Evolutionary conservation across 768 basidiomycete species (phyloP).

Genomic region (Rhodotorula paludigena): DNA sequence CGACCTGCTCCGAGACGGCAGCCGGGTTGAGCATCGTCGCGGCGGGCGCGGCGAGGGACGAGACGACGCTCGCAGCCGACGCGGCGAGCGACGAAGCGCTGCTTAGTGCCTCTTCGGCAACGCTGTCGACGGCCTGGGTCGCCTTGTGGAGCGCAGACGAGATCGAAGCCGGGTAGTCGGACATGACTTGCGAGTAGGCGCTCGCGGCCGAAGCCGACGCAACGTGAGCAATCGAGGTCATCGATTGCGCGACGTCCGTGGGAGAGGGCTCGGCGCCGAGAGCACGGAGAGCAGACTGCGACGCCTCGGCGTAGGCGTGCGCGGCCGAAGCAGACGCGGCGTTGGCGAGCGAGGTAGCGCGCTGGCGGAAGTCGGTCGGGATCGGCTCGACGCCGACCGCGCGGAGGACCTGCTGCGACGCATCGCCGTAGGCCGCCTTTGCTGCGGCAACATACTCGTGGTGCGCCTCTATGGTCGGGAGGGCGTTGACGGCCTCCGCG

Average conservation of each 20-base stretch:
- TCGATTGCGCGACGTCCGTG: slow-evolving; percentile 25
- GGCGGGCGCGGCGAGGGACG: slow-evolving; percentile 5
- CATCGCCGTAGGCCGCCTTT: neutral
- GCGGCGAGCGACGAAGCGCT: slow-evolving; percentile 3
- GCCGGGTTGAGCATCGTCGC: slow-evolving; percentile 13
- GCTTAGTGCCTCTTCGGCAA: neutral
- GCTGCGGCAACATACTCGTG: neutral
- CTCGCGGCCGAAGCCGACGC: slow-evolving; percentile 6
- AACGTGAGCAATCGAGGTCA: slow-evolving; percentile 8
- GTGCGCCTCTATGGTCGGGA: slow-evolving; percentile 22
- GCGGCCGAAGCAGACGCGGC: slow-evolving; percentile 6
- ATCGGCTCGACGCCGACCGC: slow-evolving; percentile 11
- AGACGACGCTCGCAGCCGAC: slow-evolving; percentile 8
- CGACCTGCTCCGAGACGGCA: neutral
- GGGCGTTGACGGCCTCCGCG: slow-evolving; percentile 1
- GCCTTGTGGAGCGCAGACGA: slow-evolving; percentile 16
- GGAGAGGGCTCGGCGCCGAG: slow-evolving; percentile 26
- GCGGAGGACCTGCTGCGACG: slow-evolving; percentile 1
- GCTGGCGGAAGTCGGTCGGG: slow-evolving; percentile 15
- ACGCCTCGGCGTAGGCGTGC: slow-evolving; percentile 20
- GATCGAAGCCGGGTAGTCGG: slow-evolving; percentile 8
- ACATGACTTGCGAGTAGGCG: slow-evolving; percentile 13
- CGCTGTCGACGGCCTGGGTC: slow-evolving; percentile 1
- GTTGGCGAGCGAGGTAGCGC: slow-evolving; percentile 16
- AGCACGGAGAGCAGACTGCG: slow-evolving; percentile 8